Base-by-base conservation (phyloP, 495 filamentous ascomycete genomes). In the Massariosphaeria phaeospora region DNA sequence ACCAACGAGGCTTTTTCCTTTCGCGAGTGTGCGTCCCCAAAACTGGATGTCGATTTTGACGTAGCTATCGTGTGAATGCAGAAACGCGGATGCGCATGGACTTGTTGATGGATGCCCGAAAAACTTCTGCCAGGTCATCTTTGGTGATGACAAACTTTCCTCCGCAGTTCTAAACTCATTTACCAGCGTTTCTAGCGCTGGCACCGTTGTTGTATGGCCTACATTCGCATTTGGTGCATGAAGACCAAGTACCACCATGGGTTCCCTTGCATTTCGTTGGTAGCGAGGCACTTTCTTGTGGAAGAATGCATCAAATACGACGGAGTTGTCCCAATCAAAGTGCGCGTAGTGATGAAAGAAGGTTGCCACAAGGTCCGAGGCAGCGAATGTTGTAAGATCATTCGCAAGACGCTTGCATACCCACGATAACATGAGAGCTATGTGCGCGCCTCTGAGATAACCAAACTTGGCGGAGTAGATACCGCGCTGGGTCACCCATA, bases 311-410 rank as follows among this genome's bases (percentile, higher is more conserved):
- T 84, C 80, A 46, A 73, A 79, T 11, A 72, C 73, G 12, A 75
- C 65, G 1, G 76, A 60, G 12, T 61, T 67, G 24, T 63, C 53
- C 74, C 75, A 84, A 49, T 79, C 64, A 55, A 83, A 82, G 18
- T 54, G 36, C 6, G 80, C 69, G 59, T 83, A 84, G 59, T 83
- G 73, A n/a, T 66, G 31, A 63, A 80, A 83, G 67, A 84, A 84
- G 13, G 73, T 69, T 8, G 59, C 57, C 4, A 82, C 35, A 9
- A 81, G 61, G 34, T 73, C 70, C 12, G 72, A 62, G 12, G 72
- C 66, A 6, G 72, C 67, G 21, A 70, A 23, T 10, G 36, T 24
- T 6, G 39, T 39, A 24, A 12, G n/a, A 3, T 55, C 54, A 24
- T 46, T 42, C 13, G 70, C 58, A 2, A 80, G 52, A 1, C 74